Evolutionary conservation across 2,329 filamentous ascomycete species (phyloP).

Genomic region (Simplicillium sp.): DNA sequence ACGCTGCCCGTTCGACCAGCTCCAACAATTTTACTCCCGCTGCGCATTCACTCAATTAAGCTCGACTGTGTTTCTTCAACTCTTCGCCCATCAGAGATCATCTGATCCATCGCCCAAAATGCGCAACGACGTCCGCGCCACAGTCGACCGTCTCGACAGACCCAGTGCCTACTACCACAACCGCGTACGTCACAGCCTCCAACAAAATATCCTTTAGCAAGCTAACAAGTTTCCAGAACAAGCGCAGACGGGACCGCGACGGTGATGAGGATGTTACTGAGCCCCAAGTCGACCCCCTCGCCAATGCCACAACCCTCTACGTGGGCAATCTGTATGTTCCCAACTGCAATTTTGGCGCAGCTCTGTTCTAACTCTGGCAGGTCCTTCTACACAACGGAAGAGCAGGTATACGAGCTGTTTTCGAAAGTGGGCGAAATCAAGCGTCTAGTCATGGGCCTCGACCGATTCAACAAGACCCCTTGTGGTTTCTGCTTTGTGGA

Average conservation of each 20-base stretch:
- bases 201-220: slow-evolving; percentile 9
- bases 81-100: too few species aligned
- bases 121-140: slow-evolving; percentile 46
- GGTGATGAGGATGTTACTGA: slow-evolving; percentile 45
- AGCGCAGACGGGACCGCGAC: slow-evolving; percentile 57
- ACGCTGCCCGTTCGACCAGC: neutral
- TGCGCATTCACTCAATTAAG: neutral
- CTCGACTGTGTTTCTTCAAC: too few species aligned
- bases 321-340: slow-evolving; percentile 75
- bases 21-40: neutral
- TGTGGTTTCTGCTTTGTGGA: slow-evolving; percentile 99
- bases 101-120: slow-evolving; percentile 20
- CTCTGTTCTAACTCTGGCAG: slow-evolving; percentile 28
- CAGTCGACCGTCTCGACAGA: slow-evolving; percentile 85
- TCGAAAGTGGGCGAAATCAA: slow-evolving; percentile 97
- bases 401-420: slow-evolving; percentile 97
- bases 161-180: slow-evolving; percentile 88
- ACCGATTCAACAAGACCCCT: slow-evolving; percentile 93
- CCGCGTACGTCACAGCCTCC: slow-evolving; percentile 52
- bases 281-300: slow-evolving; percentile 56
- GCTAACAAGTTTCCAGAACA: slow-evolving; percentile 44
- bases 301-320: slow-evolving; percentile 87
- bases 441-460: slow-evolving; percentile 92
- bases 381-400: slow-evolving; percentile 97
- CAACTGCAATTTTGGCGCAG: neutral